Base-by-base conservation (phyloP, 768 basidiomycete genomes). In the Trametes cubensis region DNA sequence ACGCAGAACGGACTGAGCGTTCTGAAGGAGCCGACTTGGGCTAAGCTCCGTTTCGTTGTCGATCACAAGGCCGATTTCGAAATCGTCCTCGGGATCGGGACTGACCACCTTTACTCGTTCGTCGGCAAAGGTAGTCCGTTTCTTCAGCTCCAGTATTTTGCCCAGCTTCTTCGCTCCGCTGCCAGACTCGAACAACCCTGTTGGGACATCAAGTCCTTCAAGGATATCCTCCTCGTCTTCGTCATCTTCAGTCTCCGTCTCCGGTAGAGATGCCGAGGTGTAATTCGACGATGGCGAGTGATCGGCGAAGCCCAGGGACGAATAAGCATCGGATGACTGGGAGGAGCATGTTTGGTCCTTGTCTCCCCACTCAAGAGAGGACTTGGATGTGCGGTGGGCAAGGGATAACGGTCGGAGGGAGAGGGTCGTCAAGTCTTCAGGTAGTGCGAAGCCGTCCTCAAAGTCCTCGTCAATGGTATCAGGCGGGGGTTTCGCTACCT, bases 241-340 rank as follows among this genome's bases (percentile, higher is more conserved):
- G 17, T 82, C 83, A 38, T 73, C 69, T 39, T 92, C 91, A 10
- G 86, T 86, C 70, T 92, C 91, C 0, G 88, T 84, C 58, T 85
- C 86, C 3, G 88, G 87, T 25, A 87, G 75, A 40, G 86, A 88
- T 20, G 77, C 75, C 10, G 88, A 89, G 0, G 83, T 82, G 41
- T 88, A 90, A 61, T 85, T 87, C 26, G 89, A 90, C 14, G 89
- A 92, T 45, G 70, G 68, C 3, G 67, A 68, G 51, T 69, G 65
- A 61, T 73, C 69, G 28, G 66, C 84, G 65, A 93, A 88, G 52
- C 90, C 88, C 39, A 94, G 81, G 21, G 86, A 83, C 42, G 92
- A 92, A 68, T 90, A 92, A 10, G 89, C 84, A 72, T 94, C 92
- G 23, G 92, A 94, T n/a, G 91, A 93, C 69, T 90, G 89, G 6